A percentile compares a stretch with the other conserved stretches of the same genome.
Conservation (phyloP, 139 green algal genomes). For the Ettlia oleoabundans region DNA sequence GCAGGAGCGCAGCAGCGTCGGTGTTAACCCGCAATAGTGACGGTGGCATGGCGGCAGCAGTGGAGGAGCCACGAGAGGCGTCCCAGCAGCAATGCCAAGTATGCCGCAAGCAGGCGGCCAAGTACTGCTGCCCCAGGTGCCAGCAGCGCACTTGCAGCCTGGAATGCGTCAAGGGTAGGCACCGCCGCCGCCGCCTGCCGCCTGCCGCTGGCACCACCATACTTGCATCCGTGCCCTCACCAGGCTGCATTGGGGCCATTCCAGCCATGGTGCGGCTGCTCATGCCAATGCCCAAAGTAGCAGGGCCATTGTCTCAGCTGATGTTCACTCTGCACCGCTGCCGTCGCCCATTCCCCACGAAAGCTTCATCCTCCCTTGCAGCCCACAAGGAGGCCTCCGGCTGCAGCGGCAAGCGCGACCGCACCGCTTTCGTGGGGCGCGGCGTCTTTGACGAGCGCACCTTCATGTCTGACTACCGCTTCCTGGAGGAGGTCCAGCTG, state of each 20-base stretch:
- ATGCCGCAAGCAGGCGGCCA: slow-evolving; percentile 14
- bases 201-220: background rate
- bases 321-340: no score
- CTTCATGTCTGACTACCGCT: slow-evolving; percentile 46
- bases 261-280: no score
- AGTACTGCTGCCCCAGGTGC: slow-evolving; percentile 51
- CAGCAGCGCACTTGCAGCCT: slow-evolving; percentile 50
- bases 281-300: background rate
- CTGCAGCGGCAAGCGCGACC: slow-evolving; percentile 55
- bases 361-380: background rate
- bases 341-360: no score
- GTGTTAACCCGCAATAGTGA: background rate
- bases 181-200: background rate
- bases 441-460: slow-evolving; percentile 34
- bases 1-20: background rate
- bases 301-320: no score
- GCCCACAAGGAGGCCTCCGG: slow-evolving; percentile 47
- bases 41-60: slow-evolving; percentile 18
- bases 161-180: slow-evolving; percentile 50
- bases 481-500: slow-evolving; percentile 50
- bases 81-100: slow-evolving; percentile 16
- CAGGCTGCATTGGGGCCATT: background rate
- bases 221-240: background rate
- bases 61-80: background rate
- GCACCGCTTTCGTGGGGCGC: slow-evolving; percentile 50